phyloP scores from a whole-genome alignment of 2,329 filamentous ascomycete species.

The Fusarium agapanthi region DNA sequence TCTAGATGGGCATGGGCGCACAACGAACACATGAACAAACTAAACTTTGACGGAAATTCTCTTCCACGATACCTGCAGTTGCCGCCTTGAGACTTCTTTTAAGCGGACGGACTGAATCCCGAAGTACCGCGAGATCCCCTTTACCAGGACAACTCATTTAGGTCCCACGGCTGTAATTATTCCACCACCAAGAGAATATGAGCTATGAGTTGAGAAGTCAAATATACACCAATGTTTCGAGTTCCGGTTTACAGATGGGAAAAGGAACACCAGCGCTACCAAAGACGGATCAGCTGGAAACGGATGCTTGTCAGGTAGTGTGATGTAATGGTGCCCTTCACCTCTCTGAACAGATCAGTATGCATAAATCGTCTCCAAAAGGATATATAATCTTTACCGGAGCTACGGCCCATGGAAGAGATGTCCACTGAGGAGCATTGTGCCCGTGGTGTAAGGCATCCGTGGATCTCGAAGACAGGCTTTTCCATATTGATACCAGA shows the following conservation, averaged over 20 bases:
- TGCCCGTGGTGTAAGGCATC: neutral
- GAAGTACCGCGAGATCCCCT: conserved; percentile 23
- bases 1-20: conserved; percentile 3
- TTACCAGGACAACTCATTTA: neutral
- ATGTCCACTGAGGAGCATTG: neutral
- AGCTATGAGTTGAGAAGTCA: neutral
- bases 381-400: neutral
- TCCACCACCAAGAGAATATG: neutral
- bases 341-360: neutral
- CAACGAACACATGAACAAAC: conserved; percentile 23
- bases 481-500: neutral
- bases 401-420: conserved; percentile 3
- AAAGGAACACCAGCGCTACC: neutral
- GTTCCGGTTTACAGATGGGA: neutral
- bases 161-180: neutral
- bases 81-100: conserved; percentile 9
- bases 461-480: neutral
- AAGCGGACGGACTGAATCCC: conserved; percentile 29
- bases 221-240: neutral
- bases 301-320: neutral
- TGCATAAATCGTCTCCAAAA: neutral
- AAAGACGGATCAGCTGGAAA: neutral
- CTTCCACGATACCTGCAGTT: conserved; percentile 1
- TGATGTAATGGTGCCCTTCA: neutral
- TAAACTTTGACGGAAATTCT: conserved; percentile 8